Base-by-base conservation (phyloP, 1,139 yeast genomes). In the Pichia norvegensis region DNA sequence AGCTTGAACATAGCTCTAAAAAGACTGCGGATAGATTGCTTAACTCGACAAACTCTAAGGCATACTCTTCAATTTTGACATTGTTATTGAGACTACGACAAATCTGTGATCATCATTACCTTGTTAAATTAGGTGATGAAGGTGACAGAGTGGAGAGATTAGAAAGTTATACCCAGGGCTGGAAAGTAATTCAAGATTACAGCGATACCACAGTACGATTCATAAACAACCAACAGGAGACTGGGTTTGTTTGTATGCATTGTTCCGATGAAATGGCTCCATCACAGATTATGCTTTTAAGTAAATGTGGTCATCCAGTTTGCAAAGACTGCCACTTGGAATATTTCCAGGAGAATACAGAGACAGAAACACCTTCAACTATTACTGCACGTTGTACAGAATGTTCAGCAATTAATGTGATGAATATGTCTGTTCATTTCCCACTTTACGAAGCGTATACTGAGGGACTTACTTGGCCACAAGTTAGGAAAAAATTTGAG, bases 91-190 rank as follows among this genome's bases (percentile, higher is more conserved):
- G 97, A 44, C 70, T 92, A 55, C 73, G 98, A 50, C 97, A 92
- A 65, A 94, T 95, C 2, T 86, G 97, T 60, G 81, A 90, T 56
- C 97, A 92, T 63, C 78, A 81, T 38, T 81, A 76, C 55, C 68
- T 92, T 47, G 92, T 87, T 35, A 76, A 78, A 51, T 69, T 84
- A 45, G 90, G 90, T 19, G 66, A 70, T 29, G 61, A 65, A 27
- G 59, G 58, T 16, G 65, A 66, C 22, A 43, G 59, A 33, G 53
- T 48, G 13, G 44, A 36, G 10, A 51, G 46, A 43, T 46, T 49
- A 27, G 50, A 50, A 2, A 49, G 46, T 29, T 47, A 50, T 35
- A 52, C 51, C 37, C 47, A 52, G 21, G 53, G 53, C n/a, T 53
- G 43, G 48, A 43, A 49, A n/a, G 45, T 56, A 11, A 46, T 60